Evolutionary conservation across 257 asterid species (phyloP), one percentile per base, ranked within the genome.

Genomic region (Osmanthus fragrans): DNA sequence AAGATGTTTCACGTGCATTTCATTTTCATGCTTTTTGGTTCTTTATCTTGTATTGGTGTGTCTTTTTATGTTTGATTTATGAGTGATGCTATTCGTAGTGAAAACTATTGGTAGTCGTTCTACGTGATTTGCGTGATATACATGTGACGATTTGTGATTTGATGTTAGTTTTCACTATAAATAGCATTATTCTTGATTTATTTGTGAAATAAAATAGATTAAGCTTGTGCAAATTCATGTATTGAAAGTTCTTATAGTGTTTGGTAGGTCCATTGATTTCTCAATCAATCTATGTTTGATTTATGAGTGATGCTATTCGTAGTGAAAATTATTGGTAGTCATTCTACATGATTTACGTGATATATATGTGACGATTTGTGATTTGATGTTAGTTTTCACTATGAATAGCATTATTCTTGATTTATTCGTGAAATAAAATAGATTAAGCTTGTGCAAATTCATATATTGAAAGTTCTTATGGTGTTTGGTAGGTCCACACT

Each of bases 201-300:
- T 47, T 47, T 63, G 69, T 32, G 39, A 7, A 49, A 76, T 32
- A 6, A 7, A 73, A 37, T 30, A 56, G 4, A 70, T 0, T 34
- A 18, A 70, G 32, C 1, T 10, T 12, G 4, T n/a, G 19, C 8
- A 70, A 37, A 36, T 36, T 36, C 34, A 56, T 13, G 5, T 15
- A 66, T 39, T 65, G 10, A n/a, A 49, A 49, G 8, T 71, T 70
- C 73, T 33, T 70, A 47, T 69, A 65, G 66, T 73, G 27, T 80
- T 80, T 76, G 73, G 77, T 71, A 67, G 85, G 85, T 73, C 89
- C 84, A 73, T 84, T 70, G 76, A 80, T 80, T 78, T 78, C 74
- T 71, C 78, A 77, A 71, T 86, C 88, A 82, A 70, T 77, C n/a
- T 80, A 75, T 29, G 27, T 25, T 12, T 23, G 33, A 45, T 12